These are phyloP conservation scores for Helianthus annuus DNA, from an alignment of 129 eudicot genomes.

Conservation along the genomic window DNA sequence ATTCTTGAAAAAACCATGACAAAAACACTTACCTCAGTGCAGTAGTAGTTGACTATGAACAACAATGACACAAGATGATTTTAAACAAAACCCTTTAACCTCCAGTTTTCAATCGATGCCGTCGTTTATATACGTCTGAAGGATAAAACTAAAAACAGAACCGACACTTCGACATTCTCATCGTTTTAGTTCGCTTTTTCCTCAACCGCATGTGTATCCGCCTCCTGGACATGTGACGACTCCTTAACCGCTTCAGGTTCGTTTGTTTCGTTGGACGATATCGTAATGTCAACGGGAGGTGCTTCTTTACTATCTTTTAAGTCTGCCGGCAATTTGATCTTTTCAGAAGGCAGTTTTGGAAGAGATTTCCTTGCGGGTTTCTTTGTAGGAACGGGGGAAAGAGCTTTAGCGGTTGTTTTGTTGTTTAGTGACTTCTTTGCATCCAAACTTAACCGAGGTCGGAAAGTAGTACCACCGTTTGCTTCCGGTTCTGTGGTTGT, in stretches of 20 bases:
- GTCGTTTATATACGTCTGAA: conserved; percentile 23
- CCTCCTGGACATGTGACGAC: conserved; percentile 25
- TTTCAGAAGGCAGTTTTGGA: conserved; percentile 85
- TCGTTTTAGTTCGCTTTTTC: conserved; percentile 31
- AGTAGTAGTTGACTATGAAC: conserved; percentile 37
- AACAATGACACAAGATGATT: conserved; percentile 28
- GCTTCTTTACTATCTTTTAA: conserved; percentile 44
- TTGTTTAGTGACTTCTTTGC: conserved; percentile 47
- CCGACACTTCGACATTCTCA: conserved; percentile 28
- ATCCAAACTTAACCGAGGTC: conserved; percentile 74
- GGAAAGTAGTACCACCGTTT: conserved; percentile 40
- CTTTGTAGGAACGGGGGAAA: conserved; percentile 42
- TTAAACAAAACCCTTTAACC: conserved; percentile 26
- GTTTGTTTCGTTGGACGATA: conserved; percentile 35
- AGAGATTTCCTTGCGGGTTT: conserved; percentile 85
- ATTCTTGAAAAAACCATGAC: conserved; percentile 28
- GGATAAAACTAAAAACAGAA: conserved; percentile 29
- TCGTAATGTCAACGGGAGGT: conserved; percentile 17
- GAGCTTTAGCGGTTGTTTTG: conserved; percentile 45
- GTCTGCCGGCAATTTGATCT: conserved; percentile 42
- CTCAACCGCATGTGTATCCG: conserved; percentile 33
- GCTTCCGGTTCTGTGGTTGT: conserved; percentile 44
- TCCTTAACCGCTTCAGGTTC: conserved; percentile 31
- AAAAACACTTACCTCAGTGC: conserved; percentile 41
- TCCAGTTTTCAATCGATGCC: conserved; percentile 25